Base-by-base conservation (phyloP, 2,329 filamentous ascomycete genomes). In the Hyphodiscus sp. region DNA sequence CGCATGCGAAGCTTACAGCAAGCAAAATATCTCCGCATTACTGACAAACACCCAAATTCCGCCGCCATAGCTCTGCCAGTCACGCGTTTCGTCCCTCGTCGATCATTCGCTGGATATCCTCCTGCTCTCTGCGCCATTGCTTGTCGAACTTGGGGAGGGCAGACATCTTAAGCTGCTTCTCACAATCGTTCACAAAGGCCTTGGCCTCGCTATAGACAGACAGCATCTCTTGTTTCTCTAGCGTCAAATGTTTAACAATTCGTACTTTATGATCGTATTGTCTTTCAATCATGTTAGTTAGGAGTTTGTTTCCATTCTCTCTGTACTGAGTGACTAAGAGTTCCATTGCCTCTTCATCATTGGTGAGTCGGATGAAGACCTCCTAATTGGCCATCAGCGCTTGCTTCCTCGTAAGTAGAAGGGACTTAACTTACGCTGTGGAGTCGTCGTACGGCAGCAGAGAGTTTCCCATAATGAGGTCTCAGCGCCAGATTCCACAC, bases 391-490 rank as follows among this genome's bases (percentile, higher is more conserved):
- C 2, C 49, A 42, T 68, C 52, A 68, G 62, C 23, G 47, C n/a
- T 41, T 3, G 42, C 1, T 11, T 49, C 23, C 13, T 33, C 16
- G 19, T 10, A n/a, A n/a, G 7, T 26, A 15, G 18, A n/a, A 30
- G 16, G 20, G 8, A 58, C 63, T 62, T 59, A 67, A 58, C 63
- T 62, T 59, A 67, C 66, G 58, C 65, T 59, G n/a, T 60, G 64
- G 53, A 69, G 59, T n/a, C 54, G 56, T 47, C 66, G 61, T 13
- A 66, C 47, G 3, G 59, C 60, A 29, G 66, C 52, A 16, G 53
- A 47, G 20, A 66, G 29, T n/a, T 54, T 58, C 13, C 45, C 49
- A 50, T 67, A 67, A 54, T 67, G 66, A n/a, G 64, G 62, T 51
- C 62, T 55, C 16, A 67, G 41, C 23, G 62, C 63, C 19, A 59